A percentile compares a stretch with the other conserved stretches of the same genome.
Evolutionary conservation across 345 rosid genomes (phyloP).

Genomic region (Clarkia xantiana): DNA sequence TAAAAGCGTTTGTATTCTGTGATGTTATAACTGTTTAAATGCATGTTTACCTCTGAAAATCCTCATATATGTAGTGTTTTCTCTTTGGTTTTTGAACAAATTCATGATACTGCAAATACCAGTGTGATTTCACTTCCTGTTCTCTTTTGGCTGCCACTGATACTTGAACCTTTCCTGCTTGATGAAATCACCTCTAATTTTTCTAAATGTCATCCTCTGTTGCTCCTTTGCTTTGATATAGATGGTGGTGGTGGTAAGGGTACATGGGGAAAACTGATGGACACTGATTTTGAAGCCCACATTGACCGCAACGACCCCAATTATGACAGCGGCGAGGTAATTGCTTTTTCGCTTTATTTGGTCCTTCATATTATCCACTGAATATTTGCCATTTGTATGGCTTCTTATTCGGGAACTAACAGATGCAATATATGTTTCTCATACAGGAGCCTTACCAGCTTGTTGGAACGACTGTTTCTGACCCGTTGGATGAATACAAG

Average conservation of each 20-base stretch:
- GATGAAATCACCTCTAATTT: background rate
- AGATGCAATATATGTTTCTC: conserved; percentile 6
- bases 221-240: conserved; percentile 13
- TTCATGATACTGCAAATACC: no score
- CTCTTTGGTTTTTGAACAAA: no score
- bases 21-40: no score
- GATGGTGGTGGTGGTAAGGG: conserved; percentile 99
- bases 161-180: no score
- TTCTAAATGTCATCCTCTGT: background rate
- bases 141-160: no score
- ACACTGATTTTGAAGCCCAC: conserved; percentile 51
- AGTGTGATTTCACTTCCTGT: no score
- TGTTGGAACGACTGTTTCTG: conserved; percentile 66
- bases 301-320: conserved; percentile 90
- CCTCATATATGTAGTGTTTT: no score
- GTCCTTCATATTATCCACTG: background rate
- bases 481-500: conserved; percentile 90
- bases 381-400: no score
- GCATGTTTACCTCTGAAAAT: no score
- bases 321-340: conserved; percentile 98
- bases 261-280: conserved; percentile 95
- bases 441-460: conserved; percentile 78
- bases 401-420: background rate
- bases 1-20: no score
- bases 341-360: conserved; percentile 5